phyloP scores from a whole-genome alignment of 2,329 filamentous ascomycete genomes.

The Onygena corvina region DNA sequence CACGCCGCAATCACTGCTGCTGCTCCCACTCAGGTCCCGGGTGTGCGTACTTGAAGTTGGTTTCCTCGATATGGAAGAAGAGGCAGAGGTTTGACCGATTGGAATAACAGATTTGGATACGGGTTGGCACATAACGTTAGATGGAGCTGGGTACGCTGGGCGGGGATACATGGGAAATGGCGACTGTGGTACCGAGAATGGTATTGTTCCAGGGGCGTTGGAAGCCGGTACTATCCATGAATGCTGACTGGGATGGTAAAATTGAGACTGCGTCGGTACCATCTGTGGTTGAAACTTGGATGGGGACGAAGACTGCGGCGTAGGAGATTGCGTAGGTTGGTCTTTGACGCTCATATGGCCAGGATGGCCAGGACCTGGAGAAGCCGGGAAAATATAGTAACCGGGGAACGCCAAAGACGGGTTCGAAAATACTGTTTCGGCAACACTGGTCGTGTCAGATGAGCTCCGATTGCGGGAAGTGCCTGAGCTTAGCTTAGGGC shows the following conservation, averaged over 20 bases:
- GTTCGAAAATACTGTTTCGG: slow-evolving; percentile 39
- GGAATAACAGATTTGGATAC: slow-evolving; percentile 17
- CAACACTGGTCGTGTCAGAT: background rate
- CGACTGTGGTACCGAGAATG: slow-evolving; percentile 14
- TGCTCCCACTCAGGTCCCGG: slow-evolving; percentile 10
- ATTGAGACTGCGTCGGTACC: slow-evolving; percentile 26
- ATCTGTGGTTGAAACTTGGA: slow-evolving; percentile 20
- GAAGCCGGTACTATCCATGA: slow-evolving; percentile 31
- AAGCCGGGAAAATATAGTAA: slow-evolving; percentile 26
- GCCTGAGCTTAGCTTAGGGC: background rate
- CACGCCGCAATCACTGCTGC: slow-evolving; percentile 12
- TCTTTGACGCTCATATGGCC: background rate
- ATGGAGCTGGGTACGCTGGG: slow-evolving; percentile 14
- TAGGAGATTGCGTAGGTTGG: slow-evolving; percentile 26
- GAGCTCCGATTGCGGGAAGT: background rate
- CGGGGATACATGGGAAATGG: slow-evolving; percentile 13
- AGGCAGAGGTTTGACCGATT: slow-evolving; percentile 11
- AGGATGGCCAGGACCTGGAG: background rate
- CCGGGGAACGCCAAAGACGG: slow-evolving; percentile 21
- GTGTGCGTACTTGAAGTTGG: slow-evolving; percentile 12
- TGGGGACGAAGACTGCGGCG: slow-evolving; percentile 31
- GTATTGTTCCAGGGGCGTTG: slow-evolving; percentile 20
- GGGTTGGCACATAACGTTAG: slow-evolving; percentile 18
- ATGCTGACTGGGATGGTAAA: slow-evolving; percentile 20
- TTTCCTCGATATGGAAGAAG: slow-evolving; percentile 13